Conservation (phyloP, 2,329 filamentous ascomycete genomes). For the Thelonectria rubi region DNA sequence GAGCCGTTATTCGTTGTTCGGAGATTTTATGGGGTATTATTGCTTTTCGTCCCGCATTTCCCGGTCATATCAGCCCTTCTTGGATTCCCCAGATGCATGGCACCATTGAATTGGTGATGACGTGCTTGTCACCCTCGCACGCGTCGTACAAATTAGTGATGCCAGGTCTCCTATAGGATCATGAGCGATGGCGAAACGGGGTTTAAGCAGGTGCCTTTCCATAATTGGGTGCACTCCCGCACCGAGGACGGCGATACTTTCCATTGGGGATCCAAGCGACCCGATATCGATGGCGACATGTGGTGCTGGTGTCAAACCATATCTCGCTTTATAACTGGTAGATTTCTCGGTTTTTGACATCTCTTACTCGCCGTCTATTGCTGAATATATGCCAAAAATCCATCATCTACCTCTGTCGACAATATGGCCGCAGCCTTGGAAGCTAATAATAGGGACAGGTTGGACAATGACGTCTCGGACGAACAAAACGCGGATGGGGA, state of each 20-base stretch:
- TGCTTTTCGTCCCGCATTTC: not conserved
- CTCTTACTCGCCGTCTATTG: not conserved
- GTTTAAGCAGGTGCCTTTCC: not conserved
- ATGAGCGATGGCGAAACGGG: not conserved
- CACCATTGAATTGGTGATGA: conserved; percentile 16
- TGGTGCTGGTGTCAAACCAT: no score
- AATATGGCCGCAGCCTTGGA: not conserved
- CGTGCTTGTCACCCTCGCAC: conserved; percentile 6
- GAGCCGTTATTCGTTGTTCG: not conserved
- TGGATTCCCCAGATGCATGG: not conserved
- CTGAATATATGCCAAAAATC: not conserved
- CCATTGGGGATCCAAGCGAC: not conserved
- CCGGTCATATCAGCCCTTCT: not conserved
- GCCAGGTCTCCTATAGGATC: not conserved
- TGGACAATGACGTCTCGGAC: not conserved
- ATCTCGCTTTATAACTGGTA: no score
- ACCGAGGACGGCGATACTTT: not conserved
- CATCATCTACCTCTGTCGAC: not conserved
- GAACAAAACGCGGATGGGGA: conserved; percentile 8
- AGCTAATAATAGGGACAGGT: not conserved
- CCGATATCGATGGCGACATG: conserved; percentile 8
- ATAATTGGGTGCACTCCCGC: not conserved
- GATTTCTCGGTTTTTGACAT: not conserved
- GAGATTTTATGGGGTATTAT: not conserved
- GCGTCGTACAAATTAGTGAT: not conserved